Evolutionary conservation across 108 stramenopile species (phyloP).

Genomic region (Cyclotella baltica): DNA sequence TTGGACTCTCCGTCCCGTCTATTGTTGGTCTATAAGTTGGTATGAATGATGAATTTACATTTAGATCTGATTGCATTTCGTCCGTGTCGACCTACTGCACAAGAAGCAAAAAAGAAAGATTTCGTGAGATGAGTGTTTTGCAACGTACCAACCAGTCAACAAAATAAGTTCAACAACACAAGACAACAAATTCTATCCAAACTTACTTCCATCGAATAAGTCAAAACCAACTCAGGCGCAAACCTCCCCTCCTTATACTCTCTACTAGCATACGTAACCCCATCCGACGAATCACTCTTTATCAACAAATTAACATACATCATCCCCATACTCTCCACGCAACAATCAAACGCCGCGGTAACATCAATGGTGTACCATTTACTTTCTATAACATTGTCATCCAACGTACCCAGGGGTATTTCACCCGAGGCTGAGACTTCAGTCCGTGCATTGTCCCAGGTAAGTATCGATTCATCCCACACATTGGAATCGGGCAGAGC

Average conservation of each 20-base stretch:
- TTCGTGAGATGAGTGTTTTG: no score
- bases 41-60: no score
- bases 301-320: conserved; percentile 2
- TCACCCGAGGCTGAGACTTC: background rate
- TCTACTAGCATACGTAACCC: conserved; percentile 11
- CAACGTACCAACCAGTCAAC: no score
- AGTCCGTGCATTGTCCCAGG: conserved; percentile 15
- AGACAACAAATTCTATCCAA: no score
- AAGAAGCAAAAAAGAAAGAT: no score
- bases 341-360: conserved; percentile 17
- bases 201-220: conserved; percentile 4
- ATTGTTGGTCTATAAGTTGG: no score
- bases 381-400: background rate
- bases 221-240: conserved; percentile 14
- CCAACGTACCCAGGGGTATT: background rate
- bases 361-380: conserved; percentile 1
- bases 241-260: conserved; percentile 3
- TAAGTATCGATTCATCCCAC: conserved; percentile 6
- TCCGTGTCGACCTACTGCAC: no score
- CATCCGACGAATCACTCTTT: background rate
- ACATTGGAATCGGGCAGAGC: background rate
- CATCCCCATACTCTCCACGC: background rate
- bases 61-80: no score
- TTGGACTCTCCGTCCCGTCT: no score
- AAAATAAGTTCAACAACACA: no score